Evolutionary conservation across 2,329 filamentous ascomycete genomes (phyloP).

Genomic region (Tolypocladium inflatum): DNA sequence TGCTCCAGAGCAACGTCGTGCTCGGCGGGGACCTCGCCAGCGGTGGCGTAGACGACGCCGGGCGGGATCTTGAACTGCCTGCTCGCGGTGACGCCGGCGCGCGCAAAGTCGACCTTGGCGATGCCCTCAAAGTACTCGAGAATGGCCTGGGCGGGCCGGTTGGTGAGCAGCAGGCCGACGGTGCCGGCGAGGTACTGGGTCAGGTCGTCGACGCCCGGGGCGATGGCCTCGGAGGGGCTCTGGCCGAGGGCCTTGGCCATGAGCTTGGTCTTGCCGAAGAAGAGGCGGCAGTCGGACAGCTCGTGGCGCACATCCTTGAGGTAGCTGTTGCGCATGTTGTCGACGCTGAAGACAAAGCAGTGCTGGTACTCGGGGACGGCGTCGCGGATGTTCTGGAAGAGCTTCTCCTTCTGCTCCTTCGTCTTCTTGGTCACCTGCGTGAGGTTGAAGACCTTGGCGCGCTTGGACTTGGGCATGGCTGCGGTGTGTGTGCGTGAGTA

Average conservation of each 20-base stretch:
- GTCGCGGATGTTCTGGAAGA: conserved; percentile 83
- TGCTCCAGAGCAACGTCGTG: conserved; percentile 83
- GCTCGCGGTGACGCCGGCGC: conserved; percentile 68
- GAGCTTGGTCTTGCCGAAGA: conserved; percentile 99
- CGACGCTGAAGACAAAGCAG: conserved; percentile 87
- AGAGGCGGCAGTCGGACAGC: conserved; percentile 72
- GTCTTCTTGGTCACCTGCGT: conserved; percentile 89
- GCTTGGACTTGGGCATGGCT: conserved; percentile 92
- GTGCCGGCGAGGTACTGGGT: conserved; percentile 64
- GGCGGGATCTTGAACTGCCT: conserved; percentile 72
- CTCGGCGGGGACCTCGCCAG: conserved; percentile 67
- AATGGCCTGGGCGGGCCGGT: conserved; percentile 59
- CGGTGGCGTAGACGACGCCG: conserved; percentile 73
- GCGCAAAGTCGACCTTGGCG: conserved; percentile 77
- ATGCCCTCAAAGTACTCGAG: conserved; percentile 64
- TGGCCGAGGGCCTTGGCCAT: conserved; percentile 91
- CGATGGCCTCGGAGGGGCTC: conserved; percentile 67
- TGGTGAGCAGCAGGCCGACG: conserved; percentile 86
- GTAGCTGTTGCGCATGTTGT: conserved; percentile 98
- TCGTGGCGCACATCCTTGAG: conserved; percentile 83
- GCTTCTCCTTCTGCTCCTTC: conserved; percentile 80
- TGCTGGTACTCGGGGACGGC: conserved; percentile 77
- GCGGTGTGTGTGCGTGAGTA: conserved; percentile 11
- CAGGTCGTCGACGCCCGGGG: conserved; percentile 66
- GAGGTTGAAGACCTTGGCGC: conserved; percentile 79